Percentiles rank a stretch among this genome's conserved stretches.
phyloP scores from a whole-genome alignment of 306 rosid genomes.

The Neltuma alba region DNA sequence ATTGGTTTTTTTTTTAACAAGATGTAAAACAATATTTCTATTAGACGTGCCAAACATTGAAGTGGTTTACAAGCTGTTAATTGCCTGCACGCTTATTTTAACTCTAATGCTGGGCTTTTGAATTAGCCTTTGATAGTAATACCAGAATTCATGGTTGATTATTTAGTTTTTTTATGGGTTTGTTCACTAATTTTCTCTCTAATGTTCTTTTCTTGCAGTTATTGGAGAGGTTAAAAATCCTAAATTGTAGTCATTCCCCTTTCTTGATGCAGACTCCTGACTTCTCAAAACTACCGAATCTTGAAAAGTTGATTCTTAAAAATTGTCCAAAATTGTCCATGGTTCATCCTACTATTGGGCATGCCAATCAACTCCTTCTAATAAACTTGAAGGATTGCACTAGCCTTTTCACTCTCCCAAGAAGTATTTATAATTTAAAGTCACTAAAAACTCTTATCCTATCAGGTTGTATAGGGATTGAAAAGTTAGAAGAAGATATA shows the following conservation, averaged over 20 bases:
- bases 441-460: conserved; percentile 35
- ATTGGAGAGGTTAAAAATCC: background rate
- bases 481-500: conserved; percentile 40
- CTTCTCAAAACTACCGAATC: background rate
- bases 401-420: conserved; percentile 34
- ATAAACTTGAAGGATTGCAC: conserved; percentile 41
- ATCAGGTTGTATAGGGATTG: conserved; percentile 39
- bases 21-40: too few species aligned
- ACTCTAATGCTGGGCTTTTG: background rate
- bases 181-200: background rate
- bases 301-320: background rate
- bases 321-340: background rate
- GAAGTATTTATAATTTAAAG: conserved; percentile 38
- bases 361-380: conserved; percentile 15
- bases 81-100: background rate
- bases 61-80: background rate
- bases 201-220: conserved; percentile 29
- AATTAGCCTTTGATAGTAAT: background rate
- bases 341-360: conserved; percentile 25
- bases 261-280: background rate
- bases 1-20: too few species aligned
- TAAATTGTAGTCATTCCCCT: background rate
- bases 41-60: background rate
- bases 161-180: background rate
- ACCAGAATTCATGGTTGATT: background rate